Evolutionary conservation across 805 yeast genomes (phyloP), one percentile per base, ranked within the genome.

Genomic region (Saccharomyces kudriavzevii): DNA sequence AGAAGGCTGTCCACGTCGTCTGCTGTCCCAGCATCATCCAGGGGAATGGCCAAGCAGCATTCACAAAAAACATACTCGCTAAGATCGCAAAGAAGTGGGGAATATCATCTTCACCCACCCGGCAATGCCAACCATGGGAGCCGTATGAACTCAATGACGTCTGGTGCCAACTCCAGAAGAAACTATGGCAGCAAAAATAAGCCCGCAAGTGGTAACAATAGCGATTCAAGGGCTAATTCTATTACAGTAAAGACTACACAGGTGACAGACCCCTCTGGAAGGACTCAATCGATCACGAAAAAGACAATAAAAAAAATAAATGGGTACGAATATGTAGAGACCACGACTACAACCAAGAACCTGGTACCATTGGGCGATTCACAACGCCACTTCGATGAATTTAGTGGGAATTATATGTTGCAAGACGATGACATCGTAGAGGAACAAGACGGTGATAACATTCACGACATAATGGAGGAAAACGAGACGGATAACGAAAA

Each of bases 241-340:
- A 63, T 73, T 27, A 73, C 79, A 6, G 74, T 78, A 10, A 76
- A 75, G 54, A 79, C 83, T 0, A 78, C 82, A 10, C 77, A 74
- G 57, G 78, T 79, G 27, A 71, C 71, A 53, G 84, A 79, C 53
- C 66, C 71, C 5, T 70, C 67, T 43, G 85, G 85, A 0, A 72
- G 83, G 45, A 80, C 85, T 0, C 74, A 70, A 53, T 79, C 84
- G 2, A 78, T 81, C 46, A 80, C 84, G 2, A 79, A 76, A 45
- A 78, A 78, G 45, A 79, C 82, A 0, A 71, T 81, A 27, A 74
- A 78, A 56, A 72, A 74, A 49, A 62, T 77, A 57, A 81, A 80
- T 30, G 77, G 80, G 1, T 71, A 65, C 48, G 81, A 79, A 52
- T 71, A 77, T 48, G 74, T 76, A 13, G 77, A 76, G 56, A 78